These are phyloP conservation scores for Teunomyces atbi DNA, from an alignment of 805 yeast species.

Conservation along the genomic window DNA sequence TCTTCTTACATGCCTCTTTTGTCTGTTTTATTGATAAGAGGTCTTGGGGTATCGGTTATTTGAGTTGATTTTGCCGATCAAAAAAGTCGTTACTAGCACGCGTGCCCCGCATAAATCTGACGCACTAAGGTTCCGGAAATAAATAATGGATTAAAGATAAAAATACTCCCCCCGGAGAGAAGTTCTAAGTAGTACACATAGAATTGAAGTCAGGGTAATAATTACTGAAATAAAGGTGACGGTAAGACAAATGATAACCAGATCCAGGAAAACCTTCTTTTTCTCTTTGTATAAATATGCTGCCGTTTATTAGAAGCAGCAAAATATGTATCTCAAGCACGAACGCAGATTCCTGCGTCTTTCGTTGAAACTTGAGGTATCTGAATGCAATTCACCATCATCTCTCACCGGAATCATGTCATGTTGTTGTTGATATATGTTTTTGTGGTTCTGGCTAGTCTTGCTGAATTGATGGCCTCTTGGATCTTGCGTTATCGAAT, in stretches of 20 bases:
- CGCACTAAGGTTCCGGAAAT: not conserved
- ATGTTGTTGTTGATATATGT: constrained; percentile 23
- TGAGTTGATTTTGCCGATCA: not conserved
- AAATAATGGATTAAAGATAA: not conserved
- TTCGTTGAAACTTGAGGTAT: constrained; percentile 31
- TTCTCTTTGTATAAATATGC: not conserved
- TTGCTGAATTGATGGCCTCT: constrained; percentile 20
- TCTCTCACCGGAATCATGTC: constrained; percentile 34
- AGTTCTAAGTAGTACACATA: constrained; percentile 2
- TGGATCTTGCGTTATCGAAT: constrained; percentile 19
- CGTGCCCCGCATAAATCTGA: too few relatives aligned
- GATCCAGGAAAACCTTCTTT: not conserved
- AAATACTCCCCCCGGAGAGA: not conserved
- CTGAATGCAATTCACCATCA: constrained; percentile 40
- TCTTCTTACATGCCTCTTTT: not conserved
- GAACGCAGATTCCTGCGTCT: constrained; percentile 9
- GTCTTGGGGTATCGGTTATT: not conserved
- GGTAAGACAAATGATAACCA: not conserved
- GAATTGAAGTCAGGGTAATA: constrained; percentile 1
- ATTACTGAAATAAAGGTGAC: not conserved
- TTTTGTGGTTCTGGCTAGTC: constrained; percentile 14
- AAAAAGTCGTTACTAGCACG: not conserved
- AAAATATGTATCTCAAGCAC: constrained; percentile 5
- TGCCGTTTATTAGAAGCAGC: not conserved
- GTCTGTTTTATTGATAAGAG: too few relatives aligned